Conservation (phyloP, 768 basidiomycete genomes). For the Peribolospora kevripleyi region DNA sequence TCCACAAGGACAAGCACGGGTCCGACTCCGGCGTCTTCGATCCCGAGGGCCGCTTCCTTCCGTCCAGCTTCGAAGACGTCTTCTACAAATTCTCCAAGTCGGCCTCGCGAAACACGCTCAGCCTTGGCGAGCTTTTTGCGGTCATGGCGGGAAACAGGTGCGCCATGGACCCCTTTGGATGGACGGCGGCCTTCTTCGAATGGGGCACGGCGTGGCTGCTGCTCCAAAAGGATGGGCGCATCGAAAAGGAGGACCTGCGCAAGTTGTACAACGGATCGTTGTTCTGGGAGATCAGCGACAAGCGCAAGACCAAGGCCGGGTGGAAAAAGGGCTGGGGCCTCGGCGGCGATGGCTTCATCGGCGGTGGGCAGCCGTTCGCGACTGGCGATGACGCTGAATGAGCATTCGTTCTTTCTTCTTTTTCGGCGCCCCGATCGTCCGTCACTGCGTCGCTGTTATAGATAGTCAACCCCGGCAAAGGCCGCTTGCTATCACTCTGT, state of each 20-base stretch:
- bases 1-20: conserved; percentile 25
- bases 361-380: too few relatives aligned
- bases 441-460: too few relatives aligned
- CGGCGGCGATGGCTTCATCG: too few relatives aligned
- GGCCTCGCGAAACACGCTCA: conserved; percentile 12
- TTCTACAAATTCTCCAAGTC: conserved; percentile 21
- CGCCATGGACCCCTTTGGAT: conserved; percentile 14
- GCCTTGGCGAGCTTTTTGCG: conserved; percentile 16
- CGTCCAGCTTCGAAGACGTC: conserved; percentile 26
- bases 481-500: too few relatives aligned
- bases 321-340: too few relatives aligned
- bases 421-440: too few relatives aligned
- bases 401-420: too few relatives aligned
- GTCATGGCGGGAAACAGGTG: conserved; percentile 18
- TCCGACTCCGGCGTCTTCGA: conserved; percentile 26
- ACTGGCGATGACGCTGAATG: too few relatives aligned
- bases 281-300: too few relatives aligned
- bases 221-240: conserved; percentile 23
- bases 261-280: conserved; percentile 21
- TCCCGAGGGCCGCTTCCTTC: conserved; percentile 24
- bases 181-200: conserved; percentile 20
- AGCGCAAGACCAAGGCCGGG: too few relatives aligned
- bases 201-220: conserved; percentile 23
- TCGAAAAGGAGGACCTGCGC: conserved; percentile 25
- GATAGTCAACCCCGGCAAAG: too few relatives aligned